A percentile compares a stretch with the other conserved stretches of the same genome.
Evolutionary conservation across 2,329 filamentous ascomycete genomes (phyloP).

Genomic region (Calonectria fujianensis): DNA sequence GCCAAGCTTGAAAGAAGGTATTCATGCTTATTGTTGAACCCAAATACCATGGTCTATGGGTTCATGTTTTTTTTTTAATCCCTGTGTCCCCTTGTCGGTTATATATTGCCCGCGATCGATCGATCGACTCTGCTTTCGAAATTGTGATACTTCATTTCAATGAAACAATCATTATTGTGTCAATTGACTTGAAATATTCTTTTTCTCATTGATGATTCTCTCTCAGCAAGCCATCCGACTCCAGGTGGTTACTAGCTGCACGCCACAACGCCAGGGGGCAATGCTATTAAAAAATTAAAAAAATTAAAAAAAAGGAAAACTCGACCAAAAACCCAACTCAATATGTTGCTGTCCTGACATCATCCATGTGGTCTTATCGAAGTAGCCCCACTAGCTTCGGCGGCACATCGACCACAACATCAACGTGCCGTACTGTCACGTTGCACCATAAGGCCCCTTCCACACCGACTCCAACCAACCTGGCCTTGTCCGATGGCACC

Average conservation of each 20-base stretch:
- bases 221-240: background rate
- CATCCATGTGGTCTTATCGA: constrained; percentile 34
- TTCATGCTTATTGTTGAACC: constrained; percentile 11
- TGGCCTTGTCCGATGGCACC: constrained; percentile 46
- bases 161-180: background rate
- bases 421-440: constrained; percentile 55
- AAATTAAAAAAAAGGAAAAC: background rate
- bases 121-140: background rate
- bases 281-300: background rate
- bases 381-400: constrained; percentile 40
- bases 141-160: background rate
- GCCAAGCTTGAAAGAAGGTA: constrained; percentile 3
- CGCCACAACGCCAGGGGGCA: background rate
- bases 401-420: constrained; percentile 48
- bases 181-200: background rate
- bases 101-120: background rate
- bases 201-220: background rate
- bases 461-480: constrained; percentile 53
- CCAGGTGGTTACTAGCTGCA: background rate
- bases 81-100: background rate
- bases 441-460: constrained; percentile 55
- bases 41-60: background rate
- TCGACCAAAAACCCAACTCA: background rate
- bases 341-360: background rate
- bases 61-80: background rate